A percentile compares a stretch with the other conserved stretches of the same genome.
Conservation (phyloP, 1,139 yeast species). For the Blastobotrys petasosporus region DNA sequence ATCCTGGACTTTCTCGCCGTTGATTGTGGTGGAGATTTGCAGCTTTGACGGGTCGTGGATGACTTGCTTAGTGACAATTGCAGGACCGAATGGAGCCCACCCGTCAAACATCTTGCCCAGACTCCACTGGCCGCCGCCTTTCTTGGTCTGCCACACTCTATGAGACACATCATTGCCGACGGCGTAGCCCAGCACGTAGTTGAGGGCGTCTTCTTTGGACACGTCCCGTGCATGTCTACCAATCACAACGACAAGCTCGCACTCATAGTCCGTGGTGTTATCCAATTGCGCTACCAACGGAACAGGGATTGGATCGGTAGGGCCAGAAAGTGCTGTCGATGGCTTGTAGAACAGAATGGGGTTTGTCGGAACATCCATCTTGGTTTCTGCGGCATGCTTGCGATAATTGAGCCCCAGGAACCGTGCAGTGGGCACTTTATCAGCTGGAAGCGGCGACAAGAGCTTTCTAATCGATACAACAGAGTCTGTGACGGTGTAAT, state of each 20-base stretch:
- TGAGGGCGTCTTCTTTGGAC: constrained; percentile 39
- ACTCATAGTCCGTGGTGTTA: constrained; percentile 46
- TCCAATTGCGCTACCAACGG: constrained; percentile 42
- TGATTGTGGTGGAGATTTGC: constrained; percentile 37
- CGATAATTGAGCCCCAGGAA: constrained; percentile 33
- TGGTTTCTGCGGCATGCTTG: constrained; percentile 29
- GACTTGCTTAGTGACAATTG: constrained; percentile 38
- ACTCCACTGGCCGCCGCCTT: constrained; percentile 48
- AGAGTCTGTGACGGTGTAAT: constrained; percentile 37
- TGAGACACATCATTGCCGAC: constrained; percentile 53
- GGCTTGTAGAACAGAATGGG: constrained; percentile 49
- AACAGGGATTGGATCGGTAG: constrained; percentile 38
- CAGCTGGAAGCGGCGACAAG: constrained; percentile 38
- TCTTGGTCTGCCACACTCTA: constrained; percentile 45
- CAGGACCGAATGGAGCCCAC: constrained; percentile 52
- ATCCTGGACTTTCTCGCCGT: constrained; percentile 43
- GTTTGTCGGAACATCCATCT: constrained; percentile 36
- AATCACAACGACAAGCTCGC: constrained; percentile 48
- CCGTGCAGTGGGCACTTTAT: constrained; percentile 37
- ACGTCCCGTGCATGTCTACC: constrained; percentile 47
- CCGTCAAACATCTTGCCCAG: constrained; percentile 50
- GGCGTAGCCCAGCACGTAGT: constrained; percentile 47
- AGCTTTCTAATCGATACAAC: constrained; percentile 32
- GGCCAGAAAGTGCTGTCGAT: constrained; percentile 38
- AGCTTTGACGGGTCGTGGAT: constrained; percentile 34